Evolutionary conservation across 768 basidiomycete genomes (phyloP).

Genomic region (Suillus brevipes): DNA sequence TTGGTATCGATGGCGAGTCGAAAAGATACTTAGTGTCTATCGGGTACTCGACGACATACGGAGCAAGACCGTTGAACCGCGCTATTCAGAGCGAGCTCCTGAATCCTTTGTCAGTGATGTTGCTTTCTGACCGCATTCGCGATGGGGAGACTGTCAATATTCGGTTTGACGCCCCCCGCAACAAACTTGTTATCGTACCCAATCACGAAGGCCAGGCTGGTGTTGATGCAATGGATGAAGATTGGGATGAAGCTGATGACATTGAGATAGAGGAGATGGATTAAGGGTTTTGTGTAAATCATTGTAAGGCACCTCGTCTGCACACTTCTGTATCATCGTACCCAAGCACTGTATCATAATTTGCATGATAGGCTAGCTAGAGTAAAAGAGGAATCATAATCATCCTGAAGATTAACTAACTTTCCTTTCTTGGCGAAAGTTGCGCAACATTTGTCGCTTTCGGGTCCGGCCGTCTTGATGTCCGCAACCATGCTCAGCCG

Average conservation of each 20-base stretch:
- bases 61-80: slow-evolving; percentile 89
- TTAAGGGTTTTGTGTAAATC: slow-evolving; percentile 27
- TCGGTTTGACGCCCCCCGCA: slow-evolving; percentile 78
- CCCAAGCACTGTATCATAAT: not conserved
- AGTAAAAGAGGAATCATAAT: not conserved
- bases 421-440: slow-evolving; percentile 19
- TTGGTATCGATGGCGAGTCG: slow-evolving; percentile 75
- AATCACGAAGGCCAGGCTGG: slow-evolving; percentile 68
- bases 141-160: slow-evolving; percentile 80
- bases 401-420: not conserved
- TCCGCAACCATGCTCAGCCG: slow-evolving; percentile 28
- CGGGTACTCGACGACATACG: slow-evolving; percentile 82
- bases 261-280: slow-evolving; percentile 68
- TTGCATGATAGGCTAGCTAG: not conserved
- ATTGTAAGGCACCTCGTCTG: not conserved
- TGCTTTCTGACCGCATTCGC: slow-evolving; percentile 78
- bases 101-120: slow-evolving; percentile 83
- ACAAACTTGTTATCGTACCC: slow-evolving; percentile 73
- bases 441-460: not conserved
- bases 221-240: slow-evolving; percentile 56
- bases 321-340: not conserved
- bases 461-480: slow-evolving; percentile 10
- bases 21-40: slow-evolving; percentile 74
- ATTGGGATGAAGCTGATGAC: slow-evolving; percentile 49
- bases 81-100: slow-evolving; percentile 91